Evolutionary conservation across 257 asterid species (phyloP).

Genomic region (Mentha longifolia): DNA sequence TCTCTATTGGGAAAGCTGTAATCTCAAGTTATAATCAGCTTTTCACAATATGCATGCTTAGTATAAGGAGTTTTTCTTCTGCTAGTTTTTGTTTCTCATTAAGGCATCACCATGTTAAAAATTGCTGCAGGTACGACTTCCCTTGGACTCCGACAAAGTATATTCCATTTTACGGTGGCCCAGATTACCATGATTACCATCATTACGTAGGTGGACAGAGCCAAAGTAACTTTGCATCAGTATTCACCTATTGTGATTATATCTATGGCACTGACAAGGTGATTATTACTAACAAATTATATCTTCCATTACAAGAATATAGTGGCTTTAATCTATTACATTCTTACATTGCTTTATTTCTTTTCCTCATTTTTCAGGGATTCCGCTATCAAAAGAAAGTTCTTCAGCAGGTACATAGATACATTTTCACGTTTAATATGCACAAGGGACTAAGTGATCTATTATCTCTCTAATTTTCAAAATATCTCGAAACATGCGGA

Average conservation of each 20-base stretch:
- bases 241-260: slow-evolving; percentile 95
- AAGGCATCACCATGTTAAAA: background rate
- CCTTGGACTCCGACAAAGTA: slow-evolving; percentile 95
- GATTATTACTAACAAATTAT: slow-evolving; percentile 19
- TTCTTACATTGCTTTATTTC: slow-evolving; percentile 24
- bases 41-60: background rate
- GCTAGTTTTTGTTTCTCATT: slow-evolving; percentile 21
- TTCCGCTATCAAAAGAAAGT: slow-evolving; percentile 85
- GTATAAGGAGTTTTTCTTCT: background rate
- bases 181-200: slow-evolving; percentile 98
- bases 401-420: slow-evolving; percentile 71
- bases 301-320: slow-evolving; percentile 1
- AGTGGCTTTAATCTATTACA: slow-evolving; percentile 19
- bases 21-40: background rate
- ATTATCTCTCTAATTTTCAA: background rate
- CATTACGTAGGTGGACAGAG: slow-evolving; percentile 97
- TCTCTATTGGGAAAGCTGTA: background rate
- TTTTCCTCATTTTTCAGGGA: slow-evolving; percentile 53
- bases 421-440: background rate
- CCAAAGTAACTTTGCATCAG: slow-evolving; percentile 98
- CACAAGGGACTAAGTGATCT: background rate
- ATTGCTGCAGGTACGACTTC: slow-evolving; percentile 71
- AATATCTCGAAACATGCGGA: background rate
- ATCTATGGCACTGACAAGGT: slow-evolving; percentile 99
- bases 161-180: slow-evolving; percentile 94